Conservation (phyloP, 345 rosid genomes). For the Chamaenerion angustifolium region DNA sequence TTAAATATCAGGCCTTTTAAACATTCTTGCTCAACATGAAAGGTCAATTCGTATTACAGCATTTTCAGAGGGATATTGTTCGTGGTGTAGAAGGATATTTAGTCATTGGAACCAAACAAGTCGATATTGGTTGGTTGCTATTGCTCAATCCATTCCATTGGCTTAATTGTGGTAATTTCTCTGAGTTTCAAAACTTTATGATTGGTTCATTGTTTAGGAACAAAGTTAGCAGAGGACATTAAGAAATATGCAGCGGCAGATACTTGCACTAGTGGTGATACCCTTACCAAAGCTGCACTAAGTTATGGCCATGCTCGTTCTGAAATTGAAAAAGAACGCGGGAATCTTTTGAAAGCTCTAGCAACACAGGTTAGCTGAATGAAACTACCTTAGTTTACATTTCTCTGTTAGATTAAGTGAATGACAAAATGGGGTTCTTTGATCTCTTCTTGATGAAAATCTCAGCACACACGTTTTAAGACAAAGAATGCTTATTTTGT, state of each 20-base stretch:
- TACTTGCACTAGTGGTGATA: slow-evolving; percentile 78
- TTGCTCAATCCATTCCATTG: slow-evolving; percentile 1
- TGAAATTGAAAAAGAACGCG: slow-evolving; percentile 84
- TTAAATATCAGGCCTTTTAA: slow-evolving; percentile 1
- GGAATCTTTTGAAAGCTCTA: slow-evolving; percentile 61
- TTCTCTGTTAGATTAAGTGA: background rate
- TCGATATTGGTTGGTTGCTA: slow-evolving; percentile 59
- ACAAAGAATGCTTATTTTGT: background rate
- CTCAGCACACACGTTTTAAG: background rate
- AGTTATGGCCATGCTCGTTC: slow-evolving; percentile 55
- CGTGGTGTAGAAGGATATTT: slow-evolving; percentile 91
- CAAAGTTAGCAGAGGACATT: slow-evolving; percentile 74
- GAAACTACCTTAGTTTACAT: no score
- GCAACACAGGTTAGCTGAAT: slow-evolving; percentile 62
- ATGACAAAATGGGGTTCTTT: background rate
- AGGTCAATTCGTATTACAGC: slow-evolving; percentile 31
- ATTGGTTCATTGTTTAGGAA: slow-evolving; percentile 27
- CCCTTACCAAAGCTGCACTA: slow-evolving; percentile 62
- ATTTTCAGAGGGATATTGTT: slow-evolving; percentile 80
- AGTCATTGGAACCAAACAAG: slow-evolving; percentile 75
- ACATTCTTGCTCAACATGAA: slow-evolving; percentile 7
- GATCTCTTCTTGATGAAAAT: background rate
- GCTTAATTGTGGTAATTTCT: background rate
- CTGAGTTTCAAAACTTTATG: slow-evolving; percentile 2
- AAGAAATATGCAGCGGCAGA: slow-evolving; percentile 75